A percentile compares a stretch with the other conserved stretches of the same genome.
Evolutionary conservation across 495 filamentous ascomycete species (phyloP).

Genomic region (Parmelia sp.): DNA sequence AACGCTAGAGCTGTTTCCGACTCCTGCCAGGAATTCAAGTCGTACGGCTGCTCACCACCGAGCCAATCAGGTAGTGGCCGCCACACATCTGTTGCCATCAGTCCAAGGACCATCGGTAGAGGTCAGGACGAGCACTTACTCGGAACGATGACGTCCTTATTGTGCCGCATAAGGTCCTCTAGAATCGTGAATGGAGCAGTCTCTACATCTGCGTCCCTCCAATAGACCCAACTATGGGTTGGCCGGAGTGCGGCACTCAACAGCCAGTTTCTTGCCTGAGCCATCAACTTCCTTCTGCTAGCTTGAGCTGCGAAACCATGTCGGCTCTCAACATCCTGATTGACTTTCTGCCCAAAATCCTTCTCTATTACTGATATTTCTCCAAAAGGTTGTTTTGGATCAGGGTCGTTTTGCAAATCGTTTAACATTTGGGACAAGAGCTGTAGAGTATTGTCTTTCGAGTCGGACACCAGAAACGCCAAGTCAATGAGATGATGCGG

Average conservation of each 20-base stretch:
- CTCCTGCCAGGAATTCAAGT: constrained; percentile 99
- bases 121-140: constrained; percentile 58
- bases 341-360: constrained; percentile 97
- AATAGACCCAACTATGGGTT: constrained; percentile 98
- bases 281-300: constrained; percentile 90
- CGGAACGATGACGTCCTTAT: constrained; percentile 97
- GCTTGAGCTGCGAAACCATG: constrained; percentile 98
- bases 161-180: constrained; percentile 97
- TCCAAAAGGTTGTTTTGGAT: constrained; percentile 77
- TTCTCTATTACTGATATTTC: constrained; percentile 98
- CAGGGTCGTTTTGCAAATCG: constrained; percentile 71
- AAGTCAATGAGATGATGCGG: constrained; percentile 94
- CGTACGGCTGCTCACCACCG: constrained; percentile 96
- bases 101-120: constrained; percentile 13
- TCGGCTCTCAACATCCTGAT: constrained; percentile 94
- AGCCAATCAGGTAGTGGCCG: constrained; percentile 98
- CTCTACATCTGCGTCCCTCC: constrained; percentile 97
- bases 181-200: constrained; percentile 93
- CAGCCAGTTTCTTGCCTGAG: constrained; percentile 95
- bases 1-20: constrained; percentile 92
- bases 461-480: constrained; percentile 96
- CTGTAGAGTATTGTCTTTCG: constrained; percentile 81
- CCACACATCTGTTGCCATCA: constrained; percentile 73
- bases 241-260: constrained; percentile 88
- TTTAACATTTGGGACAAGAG: constrained; percentile 67